Conservation (phyloP, 1,139 yeast genomes). For the Pichia sp. region DNA sequence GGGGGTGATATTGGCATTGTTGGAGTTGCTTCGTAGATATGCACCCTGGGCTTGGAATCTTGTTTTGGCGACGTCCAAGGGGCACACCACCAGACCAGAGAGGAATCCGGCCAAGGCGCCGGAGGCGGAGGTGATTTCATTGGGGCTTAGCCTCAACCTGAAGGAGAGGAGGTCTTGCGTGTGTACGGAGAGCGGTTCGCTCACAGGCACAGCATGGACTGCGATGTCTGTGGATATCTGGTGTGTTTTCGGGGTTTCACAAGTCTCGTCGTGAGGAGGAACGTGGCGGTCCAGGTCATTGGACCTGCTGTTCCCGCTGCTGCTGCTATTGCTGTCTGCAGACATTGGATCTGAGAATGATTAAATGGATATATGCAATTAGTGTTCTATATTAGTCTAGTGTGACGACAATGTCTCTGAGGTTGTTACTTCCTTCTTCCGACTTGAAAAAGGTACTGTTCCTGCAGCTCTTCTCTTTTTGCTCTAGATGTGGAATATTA, state of each 20-base stretch:
- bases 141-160: constrained; percentile 24
- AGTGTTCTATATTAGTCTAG: no score
- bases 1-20: constrained; percentile 18
- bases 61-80: constrained; percentile 91
- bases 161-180: constrained; percentile 17
- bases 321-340: neutral
- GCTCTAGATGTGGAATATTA: no score
- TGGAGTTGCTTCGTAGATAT: constrained; percentile 24
- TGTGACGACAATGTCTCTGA: neutral
- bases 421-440: neutral
- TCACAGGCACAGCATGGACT: constrained; percentile 20
- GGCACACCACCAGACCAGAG: constrained; percentile 89
- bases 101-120: constrained; percentile 92
- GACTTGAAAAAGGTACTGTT: no score
- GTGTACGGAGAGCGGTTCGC: constrained; percentile 19
- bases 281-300: neutral
- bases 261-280: constrained; percentile 3
- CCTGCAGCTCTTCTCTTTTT: no score
- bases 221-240: constrained; percentile 18
- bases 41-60: constrained; percentile 94
- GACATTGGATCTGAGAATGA: neutral
- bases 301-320: neutral
- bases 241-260: constrained; percentile 19
- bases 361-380: no score
- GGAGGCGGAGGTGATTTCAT: constrained; percentile 55